Evolutionary conservation across 148 eudicot species (phyloP).

Genomic region (Nepenthes gracilis): DNA sequence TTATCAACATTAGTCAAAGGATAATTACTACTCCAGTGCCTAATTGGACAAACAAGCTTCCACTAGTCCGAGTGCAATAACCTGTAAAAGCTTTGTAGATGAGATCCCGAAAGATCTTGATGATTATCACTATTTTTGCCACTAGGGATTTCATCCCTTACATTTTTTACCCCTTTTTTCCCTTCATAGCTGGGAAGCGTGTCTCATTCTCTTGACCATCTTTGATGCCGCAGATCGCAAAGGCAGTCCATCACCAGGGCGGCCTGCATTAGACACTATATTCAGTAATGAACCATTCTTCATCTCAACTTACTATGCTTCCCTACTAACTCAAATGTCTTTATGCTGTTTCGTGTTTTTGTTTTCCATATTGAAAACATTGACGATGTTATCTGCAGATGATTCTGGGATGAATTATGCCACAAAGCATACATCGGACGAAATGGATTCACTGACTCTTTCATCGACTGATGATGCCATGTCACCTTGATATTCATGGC

Average conservation of each 20-base stretch:
- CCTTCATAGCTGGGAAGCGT: not conserved
- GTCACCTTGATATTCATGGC: constrained; percentile 27
- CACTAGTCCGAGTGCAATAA: too few relatives aligned
- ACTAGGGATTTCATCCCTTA: too few relatives aligned
- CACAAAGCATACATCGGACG: constrained; percentile 28
- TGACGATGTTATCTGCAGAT: constrained; percentile 20
- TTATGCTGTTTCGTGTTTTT: not conserved
- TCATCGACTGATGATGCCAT: constrained; percentile 55
- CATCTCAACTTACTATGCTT: not conserved
- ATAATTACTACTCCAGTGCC: too few relatives aligned
- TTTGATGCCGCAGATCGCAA: constrained; percentile 38
- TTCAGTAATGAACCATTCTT: constrained; percentile 25
- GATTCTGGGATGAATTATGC: constrained; percentile 29
- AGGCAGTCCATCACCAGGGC: constrained; percentile 55
- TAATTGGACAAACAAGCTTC: too few relatives aligned
- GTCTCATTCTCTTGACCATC: not conserved
- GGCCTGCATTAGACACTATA: constrained; percentile 43
- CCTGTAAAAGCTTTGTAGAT: not conserved
- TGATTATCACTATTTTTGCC: not conserved
- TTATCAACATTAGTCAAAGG: too few relatives aligned
- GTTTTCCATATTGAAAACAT: not conserved
- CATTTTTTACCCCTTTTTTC: not conserved
- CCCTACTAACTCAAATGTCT: not conserved
- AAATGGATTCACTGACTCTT: constrained; percentile 57
- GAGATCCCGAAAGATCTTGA: not conserved